A percentile compares a stretch with the other conserved stretches of the same genome.
These are phyloP conservation scores for Lanzia echinophila DNA, from an alignment of 2,329 filamentous ascomycete genomes.

Conservation along the genomic window DNA sequence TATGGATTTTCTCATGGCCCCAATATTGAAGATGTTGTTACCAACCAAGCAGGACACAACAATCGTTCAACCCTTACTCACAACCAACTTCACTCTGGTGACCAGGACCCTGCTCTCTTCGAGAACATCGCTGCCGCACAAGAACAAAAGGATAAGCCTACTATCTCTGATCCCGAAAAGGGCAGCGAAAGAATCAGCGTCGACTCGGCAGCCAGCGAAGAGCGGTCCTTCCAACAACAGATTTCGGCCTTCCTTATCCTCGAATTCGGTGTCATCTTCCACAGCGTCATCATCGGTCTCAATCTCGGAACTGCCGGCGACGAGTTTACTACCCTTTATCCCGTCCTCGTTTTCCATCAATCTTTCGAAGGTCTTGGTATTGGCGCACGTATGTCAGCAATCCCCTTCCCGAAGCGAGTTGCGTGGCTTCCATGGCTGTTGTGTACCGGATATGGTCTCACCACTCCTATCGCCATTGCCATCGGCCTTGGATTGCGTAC, in stretches of 20 bases:
- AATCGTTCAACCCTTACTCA: constrained; percentile 24
- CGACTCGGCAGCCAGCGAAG: constrained; percentile 14
- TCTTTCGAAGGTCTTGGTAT: constrained; percentile 58
- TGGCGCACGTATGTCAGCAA: constrained; percentile 51
- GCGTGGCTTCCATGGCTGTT: constrained; percentile 44
- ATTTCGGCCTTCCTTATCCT: constrained; percentile 40
- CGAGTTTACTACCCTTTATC: constrained; percentile 52
- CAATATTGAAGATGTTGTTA: constrained; percentile 24
- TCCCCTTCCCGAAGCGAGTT: constrained; percentile 40
- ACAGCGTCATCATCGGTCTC: constrained; percentile 57
- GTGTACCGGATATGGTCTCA: constrained; percentile 40
- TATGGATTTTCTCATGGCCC: constrained; percentile 24
- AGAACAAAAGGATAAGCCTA: constrained; percentile 11
- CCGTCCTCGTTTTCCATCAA: constrained; percentile 57
- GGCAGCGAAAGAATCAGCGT: not conserved
- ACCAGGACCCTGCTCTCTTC: constrained; percentile 31
- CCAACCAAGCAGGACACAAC: constrained; percentile 13
- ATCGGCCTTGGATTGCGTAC: constrained; percentile 41
- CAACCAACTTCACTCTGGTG: constrained; percentile 36
- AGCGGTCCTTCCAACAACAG: constrained; percentile 35
- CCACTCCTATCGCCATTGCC: constrained; percentile 46
- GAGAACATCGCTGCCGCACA: constrained; percentile 19
- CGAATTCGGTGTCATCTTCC: constrained; percentile 49
- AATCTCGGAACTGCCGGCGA: constrained; percentile 52
- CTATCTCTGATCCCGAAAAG: constrained; percentile 17